Evolutionary conservation across 2,329 filamentous ascomycete genomes (phyloP).

Genomic region (Calonectria montana): DNA sequence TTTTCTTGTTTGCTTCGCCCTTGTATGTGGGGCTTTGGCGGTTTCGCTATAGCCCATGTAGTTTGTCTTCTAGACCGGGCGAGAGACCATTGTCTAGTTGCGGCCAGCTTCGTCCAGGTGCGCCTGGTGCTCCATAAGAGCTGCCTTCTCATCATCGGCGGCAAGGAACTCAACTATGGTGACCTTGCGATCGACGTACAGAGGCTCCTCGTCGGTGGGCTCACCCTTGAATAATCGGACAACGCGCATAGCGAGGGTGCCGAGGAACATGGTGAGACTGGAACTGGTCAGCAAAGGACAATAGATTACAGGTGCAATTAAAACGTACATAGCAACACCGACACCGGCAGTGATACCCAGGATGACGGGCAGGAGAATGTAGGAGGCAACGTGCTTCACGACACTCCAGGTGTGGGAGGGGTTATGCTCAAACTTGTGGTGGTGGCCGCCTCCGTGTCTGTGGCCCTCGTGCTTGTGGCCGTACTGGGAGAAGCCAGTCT

Average conservation of each 20-base stretch:
- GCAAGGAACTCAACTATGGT: conserved; percentile 49
- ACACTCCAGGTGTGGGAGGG: conserved; percentile 55
- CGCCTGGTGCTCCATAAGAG: conserved; percentile 57
- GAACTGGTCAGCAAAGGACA: conserved; percentile 40
- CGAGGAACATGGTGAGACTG: conserved; percentile 73
- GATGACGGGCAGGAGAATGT: conserved; percentile 75
- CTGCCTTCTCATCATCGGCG: conserved; percentile 61
- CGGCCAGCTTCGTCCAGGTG: conserved; percentile 44
- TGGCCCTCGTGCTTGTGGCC: conserved; percentile 22
- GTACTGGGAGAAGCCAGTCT: conserved; percentile 9
- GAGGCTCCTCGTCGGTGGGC: not conserved
- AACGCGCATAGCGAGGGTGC: conserved; percentile 69
- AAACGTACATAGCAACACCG: conserved; percentile 70
- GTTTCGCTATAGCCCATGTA: not conserved
- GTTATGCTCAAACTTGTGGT: conserved; percentile 38
- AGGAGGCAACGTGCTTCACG: conserved; percentile 66
- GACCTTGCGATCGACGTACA: conserved; percentile 45
- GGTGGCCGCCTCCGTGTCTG: conserved; percentile 39
- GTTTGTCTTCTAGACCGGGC: not conserved
- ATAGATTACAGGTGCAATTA: not conserved
- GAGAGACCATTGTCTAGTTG: conserved; percentile 26
- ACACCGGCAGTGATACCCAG: conserved; percentile 77
- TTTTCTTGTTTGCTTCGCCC: conserved; percentile 5
- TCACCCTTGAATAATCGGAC: conserved; percentile 60
- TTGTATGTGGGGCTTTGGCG: not conserved